These are phyloP conservation scores for Nannochloropsis gaditana DNA, from an alignment of 108 stramenopile species.

Conservation along the genomic window DNA sequence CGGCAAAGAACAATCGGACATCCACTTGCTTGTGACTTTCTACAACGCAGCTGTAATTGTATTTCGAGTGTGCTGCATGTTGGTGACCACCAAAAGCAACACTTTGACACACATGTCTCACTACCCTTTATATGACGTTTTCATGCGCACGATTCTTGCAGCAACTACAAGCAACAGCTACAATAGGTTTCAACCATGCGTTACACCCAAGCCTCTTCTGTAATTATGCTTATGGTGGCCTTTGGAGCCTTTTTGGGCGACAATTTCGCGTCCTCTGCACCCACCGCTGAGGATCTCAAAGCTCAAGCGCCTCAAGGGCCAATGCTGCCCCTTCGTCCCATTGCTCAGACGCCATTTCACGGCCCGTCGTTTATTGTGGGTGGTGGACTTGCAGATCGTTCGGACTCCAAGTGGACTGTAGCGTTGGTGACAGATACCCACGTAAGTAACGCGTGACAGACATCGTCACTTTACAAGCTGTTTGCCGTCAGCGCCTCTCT, in stretches of 20 bases:
- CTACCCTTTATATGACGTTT: too few relatives aligned
- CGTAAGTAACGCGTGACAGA: not conserved
- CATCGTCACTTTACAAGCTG: too few relatives aligned
- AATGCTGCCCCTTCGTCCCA: slow-evolving; percentile 7
- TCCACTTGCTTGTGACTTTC: too few relatives aligned
- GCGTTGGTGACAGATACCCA: not conserved
- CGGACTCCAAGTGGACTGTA: not conserved
- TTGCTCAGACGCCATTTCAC: not conserved
- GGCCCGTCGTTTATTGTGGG: slow-evolving; percentile 4
- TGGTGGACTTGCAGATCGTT: not conserved
- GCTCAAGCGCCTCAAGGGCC: not conserved
- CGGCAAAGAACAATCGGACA: too few relatives aligned
- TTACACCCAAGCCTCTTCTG: not conserved
- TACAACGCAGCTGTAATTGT: too few relatives aligned
- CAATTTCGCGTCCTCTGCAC: not conserved
- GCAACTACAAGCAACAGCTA: too few relatives aligned
- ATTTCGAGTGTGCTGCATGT: too few relatives aligned
- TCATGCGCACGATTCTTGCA: too few relatives aligned
- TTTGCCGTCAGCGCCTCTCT: too few relatives aligned
- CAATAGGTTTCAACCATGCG: not conserved
- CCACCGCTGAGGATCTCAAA: not conserved
- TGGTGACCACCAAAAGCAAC: too few relatives aligned
- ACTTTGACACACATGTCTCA: too few relatives aligned
- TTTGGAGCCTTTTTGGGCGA: not conserved
- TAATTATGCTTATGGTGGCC: not conserved